Percentiles rank a stretch among this genome's conserved stretches.
These are phyloP conservation scores for Kitagawia praeruptora DNA, from an alignment of 129 eudicot genomes.

Conservation along the genomic window DNA sequence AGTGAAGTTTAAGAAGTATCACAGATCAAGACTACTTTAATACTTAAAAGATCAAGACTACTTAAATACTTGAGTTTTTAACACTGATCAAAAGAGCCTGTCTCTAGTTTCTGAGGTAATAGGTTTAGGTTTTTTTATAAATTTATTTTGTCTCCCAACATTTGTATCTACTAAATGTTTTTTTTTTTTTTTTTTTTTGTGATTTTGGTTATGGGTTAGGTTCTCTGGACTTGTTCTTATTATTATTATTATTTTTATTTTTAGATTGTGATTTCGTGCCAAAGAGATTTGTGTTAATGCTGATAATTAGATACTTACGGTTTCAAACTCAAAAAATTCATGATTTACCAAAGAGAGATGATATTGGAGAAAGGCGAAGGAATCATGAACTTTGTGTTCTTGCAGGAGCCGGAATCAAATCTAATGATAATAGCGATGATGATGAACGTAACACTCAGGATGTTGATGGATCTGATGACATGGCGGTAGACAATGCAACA, in stretches of 20 bases:
- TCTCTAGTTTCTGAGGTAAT: background rate
- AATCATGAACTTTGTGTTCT: slow-evolving; percentile 74
- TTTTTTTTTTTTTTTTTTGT: background rate
- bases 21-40: too few species aligned
- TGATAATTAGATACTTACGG: background rate
- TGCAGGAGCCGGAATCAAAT: slow-evolving; percentile 63
- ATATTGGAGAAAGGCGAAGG: slow-evolving; percentile 89
- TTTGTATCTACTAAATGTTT: background rate
- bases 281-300: background rate
- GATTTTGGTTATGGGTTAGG: background rate
- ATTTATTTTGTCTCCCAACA: background rate
- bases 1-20: too few species aligned
- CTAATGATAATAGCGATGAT: slow-evolving; percentile 44
- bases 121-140: background rate
- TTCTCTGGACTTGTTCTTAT: background rate
- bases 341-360: slow-evolving; percentile 84
- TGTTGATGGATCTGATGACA: slow-evolving; percentile 30
- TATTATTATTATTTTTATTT: background rate
- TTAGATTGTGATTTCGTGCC: background rate
- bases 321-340: background rate
- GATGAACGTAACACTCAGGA: slow-evolving; percentile 24
- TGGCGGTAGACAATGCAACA: slow-evolving; percentile 24
- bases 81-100: background rate
- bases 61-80: background rate
- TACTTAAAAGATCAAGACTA: background rate